These are phyloP conservation scores for Barnettozyma sp. DNA, from an alignment of 805 yeast genomes.

Conservation along the genomic window DNA sequence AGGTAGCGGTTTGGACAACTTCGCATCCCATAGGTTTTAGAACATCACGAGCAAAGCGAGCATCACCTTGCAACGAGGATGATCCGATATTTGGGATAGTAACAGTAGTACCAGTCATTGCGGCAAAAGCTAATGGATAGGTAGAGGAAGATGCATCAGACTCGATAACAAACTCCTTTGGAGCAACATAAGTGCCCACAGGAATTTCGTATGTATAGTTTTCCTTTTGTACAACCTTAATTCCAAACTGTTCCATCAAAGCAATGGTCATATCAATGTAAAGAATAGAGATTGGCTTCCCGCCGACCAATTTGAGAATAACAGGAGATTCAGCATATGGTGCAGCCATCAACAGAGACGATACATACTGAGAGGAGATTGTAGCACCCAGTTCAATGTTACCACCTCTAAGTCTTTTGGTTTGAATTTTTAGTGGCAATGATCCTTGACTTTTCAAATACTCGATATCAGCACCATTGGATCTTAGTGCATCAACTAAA, in stretches of 20 bases:
- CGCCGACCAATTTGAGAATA: slow-evolving; percentile 84
- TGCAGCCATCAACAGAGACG: slow-evolving; percentile 94
- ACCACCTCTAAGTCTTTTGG: slow-evolving; percentile 84
- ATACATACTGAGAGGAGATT: slow-evolving; percentile 94
- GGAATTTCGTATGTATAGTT: slow-evolving; percentile 88
- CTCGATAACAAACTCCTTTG: slow-evolving; percentile 81
- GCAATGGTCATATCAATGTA: slow-evolving; percentile 96
- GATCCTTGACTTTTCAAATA: slow-evolving; percentile 76
- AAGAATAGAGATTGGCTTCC: slow-evolving; percentile 92
- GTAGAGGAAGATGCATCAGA: slow-evolving; percentile 98
- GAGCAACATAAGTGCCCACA: slow-evolving; percentile 70
- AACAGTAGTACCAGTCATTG: slow-evolving; percentile 87
- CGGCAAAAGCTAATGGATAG: slow-evolving; percentile 95
- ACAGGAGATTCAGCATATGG: slow-evolving; percentile 91
- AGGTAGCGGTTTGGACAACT: slow-evolving; percentile 73
- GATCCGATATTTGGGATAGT: slow-evolving; percentile 93
- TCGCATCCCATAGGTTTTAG: slow-evolving; percentile 91
- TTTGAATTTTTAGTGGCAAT: slow-evolving; percentile 66
- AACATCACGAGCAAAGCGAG: slow-evolving; percentile 91
- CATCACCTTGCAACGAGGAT: slow-evolving; percentile 92
- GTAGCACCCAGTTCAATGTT: slow-evolving; percentile 91
- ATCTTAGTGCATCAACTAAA: slow-evolving; percentile 79
- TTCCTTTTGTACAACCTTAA: slow-evolving; percentile 68
- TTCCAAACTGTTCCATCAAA: slow-evolving; percentile 90
- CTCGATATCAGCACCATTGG: slow-evolving; percentile 70